These are phyloP conservation scores for Penicillium chermesinum DNA, from an alignment of 495 filamentous ascomycete species.

Conservation along the genomic window DNA sequence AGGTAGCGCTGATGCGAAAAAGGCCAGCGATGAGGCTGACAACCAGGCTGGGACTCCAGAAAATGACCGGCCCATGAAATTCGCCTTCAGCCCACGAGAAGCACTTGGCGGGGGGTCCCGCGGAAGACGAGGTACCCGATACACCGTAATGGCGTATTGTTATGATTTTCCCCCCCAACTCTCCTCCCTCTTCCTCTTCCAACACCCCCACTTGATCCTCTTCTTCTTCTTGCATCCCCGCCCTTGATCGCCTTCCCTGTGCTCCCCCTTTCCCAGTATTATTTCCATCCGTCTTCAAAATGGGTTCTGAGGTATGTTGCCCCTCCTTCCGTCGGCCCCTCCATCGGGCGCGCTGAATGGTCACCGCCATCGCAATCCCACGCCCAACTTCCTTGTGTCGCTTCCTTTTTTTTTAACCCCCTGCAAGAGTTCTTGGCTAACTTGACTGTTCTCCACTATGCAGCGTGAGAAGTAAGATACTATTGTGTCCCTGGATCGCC, in stretches of 20 bases:
- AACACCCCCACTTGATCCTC: slow-evolving; percentile 26
- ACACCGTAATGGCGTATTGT: slow-evolving; percentile 15
- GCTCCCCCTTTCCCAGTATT: slow-evolving; percentile 7
- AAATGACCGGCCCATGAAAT: too few relatives aligned
- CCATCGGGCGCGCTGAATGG: slow-evolving; percentile 30
- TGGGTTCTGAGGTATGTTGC: slow-evolving; percentile 48
- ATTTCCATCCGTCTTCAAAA: slow-evolving; percentile 18
- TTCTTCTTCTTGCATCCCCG: slow-evolving; percentile 25
- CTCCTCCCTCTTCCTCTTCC: slow-evolving; percentile 14
- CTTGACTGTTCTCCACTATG: slow-evolving; percentile 25
- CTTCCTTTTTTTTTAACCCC: background rate
- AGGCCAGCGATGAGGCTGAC: background rate
- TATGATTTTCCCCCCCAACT: slow-evolving; percentile 24
- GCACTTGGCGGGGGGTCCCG: slow-evolving; percentile 7
- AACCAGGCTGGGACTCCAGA: too few relatives aligned
- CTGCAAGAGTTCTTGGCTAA: slow-evolving; percentile 18
- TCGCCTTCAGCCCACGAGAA: too few relatives aligned
- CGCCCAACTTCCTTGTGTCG: slow-evolving; percentile 16
- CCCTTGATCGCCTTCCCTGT: slow-evolving; percentile 11
- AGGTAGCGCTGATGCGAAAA: background rate
- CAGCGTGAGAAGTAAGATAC: slow-evolving; percentile 79
- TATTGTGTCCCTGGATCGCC: slow-evolving; percentile 12
- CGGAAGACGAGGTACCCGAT: slow-evolving; percentile 8
- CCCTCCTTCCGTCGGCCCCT: slow-evolving; percentile 30
- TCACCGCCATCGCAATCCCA: slow-evolving; percentile 30